Conservation (phyloP, 768 basidiomycete genomes). For the Panus rudis region DNA sequence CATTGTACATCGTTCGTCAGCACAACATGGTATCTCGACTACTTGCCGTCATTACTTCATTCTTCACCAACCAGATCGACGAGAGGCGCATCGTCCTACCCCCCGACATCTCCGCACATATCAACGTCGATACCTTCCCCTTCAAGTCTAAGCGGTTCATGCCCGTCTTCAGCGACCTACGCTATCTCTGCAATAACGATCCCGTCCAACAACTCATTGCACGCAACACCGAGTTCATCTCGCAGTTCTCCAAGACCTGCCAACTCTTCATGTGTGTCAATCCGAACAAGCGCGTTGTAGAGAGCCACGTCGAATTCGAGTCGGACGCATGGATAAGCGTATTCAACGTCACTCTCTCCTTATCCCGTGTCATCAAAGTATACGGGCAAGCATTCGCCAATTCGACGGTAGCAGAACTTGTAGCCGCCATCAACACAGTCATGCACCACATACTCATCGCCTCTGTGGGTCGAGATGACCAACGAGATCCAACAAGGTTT, state of each 20-base stretch:
- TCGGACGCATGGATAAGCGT: slow-evolving; percentile 95
- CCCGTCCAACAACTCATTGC: slow-evolving; percentile 78
- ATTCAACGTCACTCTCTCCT: slow-evolving; percentile 88
- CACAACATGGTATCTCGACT: slow-evolving; percentile 71
- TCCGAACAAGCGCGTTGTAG: slow-evolving; percentile 76
- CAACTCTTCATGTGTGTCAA: slow-evolving; percentile 92
- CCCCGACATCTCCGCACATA: slow-evolving; percentile 22
- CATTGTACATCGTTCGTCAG: slow-evolving; percentile 67
- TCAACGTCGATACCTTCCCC: slow-evolving; percentile 80
- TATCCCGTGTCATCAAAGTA: slow-evolving; percentile 83
- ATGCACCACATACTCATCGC: slow-evolving; percentile 67
- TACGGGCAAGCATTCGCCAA: slow-evolving; percentile 80
- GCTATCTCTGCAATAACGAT: slow-evolving; percentile 76
- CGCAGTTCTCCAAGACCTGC: slow-evolving; percentile 69
- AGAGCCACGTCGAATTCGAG: slow-evolving; percentile 91
- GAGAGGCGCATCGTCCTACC: slow-evolving; percentile 56
- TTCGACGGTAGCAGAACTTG: slow-evolving; percentile 50
- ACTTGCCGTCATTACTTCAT: slow-evolving; percentile 78
- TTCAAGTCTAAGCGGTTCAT: slow-evolving; percentile 96
- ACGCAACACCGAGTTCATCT: slow-evolving; percentile 55
- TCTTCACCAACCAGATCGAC: slow-evolving; percentile 86
- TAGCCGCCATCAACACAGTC: slow-evolving; percentile 61
- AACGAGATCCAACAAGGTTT: slow-evolving; percentile 63
- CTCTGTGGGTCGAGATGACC: slow-evolving; percentile 59
- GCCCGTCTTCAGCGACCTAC: slow-evolving; percentile 88